phyloP scores from a whole-genome alignment of 2,329 filamentous ascomycete species.

The Metarhizium humberi region DNA sequence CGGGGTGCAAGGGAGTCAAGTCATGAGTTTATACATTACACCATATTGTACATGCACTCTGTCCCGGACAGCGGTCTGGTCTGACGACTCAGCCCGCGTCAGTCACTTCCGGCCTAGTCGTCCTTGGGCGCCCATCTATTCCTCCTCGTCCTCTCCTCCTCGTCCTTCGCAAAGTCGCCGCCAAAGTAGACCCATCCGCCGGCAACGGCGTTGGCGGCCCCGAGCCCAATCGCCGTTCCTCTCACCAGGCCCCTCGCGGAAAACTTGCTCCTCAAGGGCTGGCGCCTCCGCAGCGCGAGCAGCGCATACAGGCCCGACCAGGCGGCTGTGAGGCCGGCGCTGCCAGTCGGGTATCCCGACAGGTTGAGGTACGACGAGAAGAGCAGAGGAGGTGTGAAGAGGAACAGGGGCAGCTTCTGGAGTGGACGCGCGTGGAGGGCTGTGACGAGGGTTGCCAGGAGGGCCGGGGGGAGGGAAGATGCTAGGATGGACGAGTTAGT shows the following conservation, averaged over 20 bases:
- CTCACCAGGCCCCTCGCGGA: constrained; percentile 41
- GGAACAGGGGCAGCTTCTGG: constrained; percentile 40
- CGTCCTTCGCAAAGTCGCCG: constrained; percentile 41
- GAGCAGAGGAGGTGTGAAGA: constrained; percentile 27
- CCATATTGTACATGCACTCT: no score
- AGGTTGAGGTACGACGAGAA: constrained; percentile 52
- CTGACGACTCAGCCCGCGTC: no score
- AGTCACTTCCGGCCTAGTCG: background rate
- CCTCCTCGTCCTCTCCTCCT: constrained; percentile 34
- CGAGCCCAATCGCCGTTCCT: constrained; percentile 40
- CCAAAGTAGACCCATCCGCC: constrained; percentile 43
- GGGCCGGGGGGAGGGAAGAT: constrained; percentile 43
- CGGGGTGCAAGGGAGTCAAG: no score
- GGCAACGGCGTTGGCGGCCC: constrained; percentile 35
- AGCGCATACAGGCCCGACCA: constrained; percentile 50
- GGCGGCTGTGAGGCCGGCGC: constrained; percentile 45
- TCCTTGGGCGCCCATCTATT: constrained; percentile 38
- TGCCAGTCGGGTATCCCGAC: constrained; percentile 47
- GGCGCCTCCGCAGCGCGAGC: constrained; percentile 40
- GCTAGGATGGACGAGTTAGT: constrained; percentile 23
- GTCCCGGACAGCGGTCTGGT: no score
- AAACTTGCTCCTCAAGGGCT: constrained; percentile 31
- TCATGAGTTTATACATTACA: no score
- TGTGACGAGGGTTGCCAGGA: constrained; percentile 46
- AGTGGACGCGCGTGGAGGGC: constrained; percentile 47